phyloP scores from a whole-genome alignment of 768 basidiomycete genomes.

The Suillus clintonianus region DNA sequence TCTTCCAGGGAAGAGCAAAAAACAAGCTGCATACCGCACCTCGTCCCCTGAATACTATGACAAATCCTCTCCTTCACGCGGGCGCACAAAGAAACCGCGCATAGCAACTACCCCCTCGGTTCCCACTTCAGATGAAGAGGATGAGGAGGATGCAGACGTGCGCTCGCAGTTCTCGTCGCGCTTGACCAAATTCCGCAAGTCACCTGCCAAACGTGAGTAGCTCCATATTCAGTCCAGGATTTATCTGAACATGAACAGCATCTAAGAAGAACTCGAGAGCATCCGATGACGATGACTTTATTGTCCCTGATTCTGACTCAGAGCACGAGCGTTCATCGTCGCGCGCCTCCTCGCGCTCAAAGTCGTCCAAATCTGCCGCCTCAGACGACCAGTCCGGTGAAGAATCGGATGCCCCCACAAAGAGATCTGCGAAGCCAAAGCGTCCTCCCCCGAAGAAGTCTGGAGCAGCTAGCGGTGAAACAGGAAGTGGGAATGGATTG shows the following conservation, averaged over 20 bases:
- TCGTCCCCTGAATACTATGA: constrained; percentile 30
- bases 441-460: constrained; percentile 35
- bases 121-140: constrained; percentile 50
- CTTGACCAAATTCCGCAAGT: constrained; percentile 67
- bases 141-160: constrained; percentile 45
- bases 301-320: constrained; percentile 60
- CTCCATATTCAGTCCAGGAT: not conserved
- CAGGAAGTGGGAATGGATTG: constrained; percentile 21
- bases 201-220: constrained; percentile 53
- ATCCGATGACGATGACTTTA: constrained; percentile 71
- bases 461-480: constrained; percentile 28
- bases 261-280: constrained; percentile 36
- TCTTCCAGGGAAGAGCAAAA: not conserved
- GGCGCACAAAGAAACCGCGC: constrained; percentile 61
- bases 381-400: constrained; percentile 43
- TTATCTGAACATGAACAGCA: constrained; percentile 29
- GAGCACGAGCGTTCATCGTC: constrained; percentile 61
- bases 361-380: constrained; percentile 36
- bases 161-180: constrained; percentile 54
- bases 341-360: constrained; percentile 47
- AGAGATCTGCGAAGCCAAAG: constrained; percentile 33
- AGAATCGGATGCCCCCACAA: constrained; percentile 36
- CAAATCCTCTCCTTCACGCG: constrained; percentile 29
- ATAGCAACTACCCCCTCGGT: constrained; percentile 47
- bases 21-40: constrained; percentile 19